Conservation (phyloP, 2,329 filamentous ascomycete species). For the Neonectria ditissima region DNA sequence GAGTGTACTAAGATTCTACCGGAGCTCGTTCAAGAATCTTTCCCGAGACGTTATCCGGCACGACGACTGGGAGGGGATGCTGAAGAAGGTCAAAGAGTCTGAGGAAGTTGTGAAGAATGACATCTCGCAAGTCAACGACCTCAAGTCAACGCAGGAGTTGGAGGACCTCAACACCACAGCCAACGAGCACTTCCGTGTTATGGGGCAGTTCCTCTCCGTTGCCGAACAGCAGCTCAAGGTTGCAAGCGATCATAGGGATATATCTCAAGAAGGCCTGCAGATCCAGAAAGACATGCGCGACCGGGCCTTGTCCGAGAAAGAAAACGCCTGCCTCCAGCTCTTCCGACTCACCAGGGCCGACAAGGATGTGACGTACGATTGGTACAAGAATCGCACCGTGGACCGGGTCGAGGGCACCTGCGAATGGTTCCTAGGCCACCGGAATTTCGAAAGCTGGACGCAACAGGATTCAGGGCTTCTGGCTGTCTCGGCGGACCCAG, state of each 20-base stretch:
- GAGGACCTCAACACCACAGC: not conserved
- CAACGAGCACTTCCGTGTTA: not conserved
- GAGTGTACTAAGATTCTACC: slow-evolving; percentile 49
- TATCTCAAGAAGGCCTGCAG: not conserved
- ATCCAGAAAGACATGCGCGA: not conserved
- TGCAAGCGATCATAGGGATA: not conserved
- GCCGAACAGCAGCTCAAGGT: not conserved
- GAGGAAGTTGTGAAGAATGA: not conserved
- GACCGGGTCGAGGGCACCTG: slow-evolving; percentile 24
- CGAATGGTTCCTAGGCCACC: slow-evolving; percentile 39
- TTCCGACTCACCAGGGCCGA: not conserved
- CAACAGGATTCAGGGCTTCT: slow-evolving; percentile 44
- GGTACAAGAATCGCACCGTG: not conserved
- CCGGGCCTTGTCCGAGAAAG: not conserved
- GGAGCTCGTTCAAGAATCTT: not conserved
- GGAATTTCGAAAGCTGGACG: slow-evolving; percentile 47
- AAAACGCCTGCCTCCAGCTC: not conserved
- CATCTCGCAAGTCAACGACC: not conserved
- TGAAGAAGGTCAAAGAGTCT: not conserved
- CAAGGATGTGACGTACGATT: not conserved
- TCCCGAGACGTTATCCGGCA: not conserved
- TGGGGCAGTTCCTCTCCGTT: not conserved
- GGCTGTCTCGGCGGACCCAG: slow-evolving; percentile 54
- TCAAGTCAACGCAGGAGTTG: not conserved
- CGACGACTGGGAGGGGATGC: not conserved